Base-by-base conservation (phyloP, 495 filamentous ascomycete genomes). In the Podospora tetraspora region DNA sequence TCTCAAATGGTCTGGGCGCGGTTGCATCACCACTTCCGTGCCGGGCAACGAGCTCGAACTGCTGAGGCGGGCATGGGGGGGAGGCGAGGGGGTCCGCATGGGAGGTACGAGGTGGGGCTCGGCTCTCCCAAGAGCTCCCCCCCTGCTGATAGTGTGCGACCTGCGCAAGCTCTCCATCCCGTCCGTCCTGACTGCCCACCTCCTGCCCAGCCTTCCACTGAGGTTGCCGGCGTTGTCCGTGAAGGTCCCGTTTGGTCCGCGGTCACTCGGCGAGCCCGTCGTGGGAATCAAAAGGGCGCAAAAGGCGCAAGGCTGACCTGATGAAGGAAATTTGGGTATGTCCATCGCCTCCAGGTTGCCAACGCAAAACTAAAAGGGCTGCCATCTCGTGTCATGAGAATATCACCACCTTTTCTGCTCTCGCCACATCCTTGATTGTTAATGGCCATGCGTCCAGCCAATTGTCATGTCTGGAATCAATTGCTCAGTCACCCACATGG, bases 21-120 rank as follows among this genome's bases (percentile, higher is more conserved):
- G 61, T 75, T 75, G 73, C 73, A 75, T 75, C 73, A 75, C 64
- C 62, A 64, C 62, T 52, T n/a, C 43, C 43, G n/a, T 8, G 43
- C 43, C 43, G 19, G 43, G 43, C 43, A 52, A 27, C 25, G 25
- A 52, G 43, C 43, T 52, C 43, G 16, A 52, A n/a, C 43, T 52
- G 43, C 43, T 52, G 43, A n/a, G 43, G 19, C 16, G 43, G 43
- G 22, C 23, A 60, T 25, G 23, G 59, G 59, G 22, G 23, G 30
- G 62, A 22, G 62, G 11, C 22, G 23, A 8, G 27, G 27, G 32
- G 32, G 32, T 23, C 59, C 32, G 61, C 30, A 57, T 56, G 59
- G 60, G n/a, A 16, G 23, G 25, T 5, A 68, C 57, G 34, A 25
- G 25, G 61, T 64, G 24, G 62, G 52, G 32, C 23, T 23, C 23